These are phyloP conservation scores for Geoglossum cookeanum DNA, from an alignment of 2,329 filamentous ascomycete species.

Conservation along the genomic window DNA sequence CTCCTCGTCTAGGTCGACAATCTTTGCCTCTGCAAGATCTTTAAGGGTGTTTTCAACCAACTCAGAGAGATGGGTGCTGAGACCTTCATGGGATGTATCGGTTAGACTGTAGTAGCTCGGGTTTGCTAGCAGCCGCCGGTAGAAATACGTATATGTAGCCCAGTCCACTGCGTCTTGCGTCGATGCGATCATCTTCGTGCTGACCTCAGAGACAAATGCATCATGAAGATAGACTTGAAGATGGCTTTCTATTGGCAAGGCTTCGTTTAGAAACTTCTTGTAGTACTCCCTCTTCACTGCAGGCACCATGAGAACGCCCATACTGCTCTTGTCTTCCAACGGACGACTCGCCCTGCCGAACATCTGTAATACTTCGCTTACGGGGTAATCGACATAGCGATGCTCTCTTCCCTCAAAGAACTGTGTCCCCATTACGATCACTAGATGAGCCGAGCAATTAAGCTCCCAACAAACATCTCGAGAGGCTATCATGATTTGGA, in stretches of 20 bases:
- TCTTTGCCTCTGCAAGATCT: constrained; percentile 79
- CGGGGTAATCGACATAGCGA: constrained; percentile 87
- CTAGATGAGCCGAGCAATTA: constrained; percentile 69
- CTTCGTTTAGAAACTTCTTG: constrained; percentile 95
- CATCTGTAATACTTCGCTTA: constrained; percentile 93
- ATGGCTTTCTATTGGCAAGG: constrained; percentile 85
- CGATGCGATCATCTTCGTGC: constrained; percentile 84
- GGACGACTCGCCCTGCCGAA: constrained; percentile 80
- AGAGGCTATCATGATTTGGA: constrained; percentile 65
- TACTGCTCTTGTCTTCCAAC: constrained; percentile 58
- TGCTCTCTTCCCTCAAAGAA: constrained; percentile 95
- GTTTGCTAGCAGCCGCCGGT: constrained; percentile 82
- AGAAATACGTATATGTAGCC: constrained; percentile 98
- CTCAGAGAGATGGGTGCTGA: constrained; percentile 90
- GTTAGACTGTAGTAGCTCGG: constrained; percentile 89
- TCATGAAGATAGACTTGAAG: constrained; percentile 83
- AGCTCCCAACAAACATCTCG: constrained; percentile 95
- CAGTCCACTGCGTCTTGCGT: constrained; percentile 96
- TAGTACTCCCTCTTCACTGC: constrained; percentile 93
- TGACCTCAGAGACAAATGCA: constrained; percentile 92
- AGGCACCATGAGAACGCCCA: constrained; percentile 91
- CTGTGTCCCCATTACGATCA: constrained; percentile 94
- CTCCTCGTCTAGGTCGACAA: constrained; percentile 87
- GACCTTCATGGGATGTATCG: constrained; percentile 72
- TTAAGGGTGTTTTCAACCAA: constrained; percentile 83